Evolutionary conservation across 2,329 filamentous ascomycete species (phyloP).

Genomic region (Ceratocystis harringtonii): DNA sequence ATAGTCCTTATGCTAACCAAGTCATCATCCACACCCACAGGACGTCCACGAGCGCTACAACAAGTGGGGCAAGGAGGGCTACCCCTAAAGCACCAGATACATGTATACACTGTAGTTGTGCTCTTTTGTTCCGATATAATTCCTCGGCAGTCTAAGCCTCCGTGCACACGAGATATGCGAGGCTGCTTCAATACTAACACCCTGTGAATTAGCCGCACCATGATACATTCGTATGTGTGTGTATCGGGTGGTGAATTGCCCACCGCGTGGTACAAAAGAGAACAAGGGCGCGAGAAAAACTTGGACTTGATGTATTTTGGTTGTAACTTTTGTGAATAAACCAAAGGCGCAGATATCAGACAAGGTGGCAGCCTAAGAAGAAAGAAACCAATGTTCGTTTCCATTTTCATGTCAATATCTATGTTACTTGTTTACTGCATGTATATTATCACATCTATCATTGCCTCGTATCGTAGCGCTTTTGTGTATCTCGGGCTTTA

Average conservation of each 20-base stretch:
- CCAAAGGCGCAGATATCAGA: too few species aligned
- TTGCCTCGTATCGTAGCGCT: background rate
- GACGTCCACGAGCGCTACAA: conserved; percentile 93
- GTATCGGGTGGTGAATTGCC: too few species aligned
- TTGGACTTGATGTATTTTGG: too few species aligned
- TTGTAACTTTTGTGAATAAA: background rate
- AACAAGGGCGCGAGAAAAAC: too few species aligned
- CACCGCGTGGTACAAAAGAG: too few species aligned
- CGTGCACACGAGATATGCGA: background rate
- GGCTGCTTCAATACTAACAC: conserved; percentile 3
- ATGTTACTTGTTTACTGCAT: background rate
- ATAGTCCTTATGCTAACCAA: background rate
- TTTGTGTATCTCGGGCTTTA: conserved; percentile 6
- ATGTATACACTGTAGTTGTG: background rate
- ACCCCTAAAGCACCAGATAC: conserved; percentile 33
- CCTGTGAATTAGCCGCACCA: background rate
- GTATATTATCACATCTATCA: background rate
- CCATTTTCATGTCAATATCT: background rate
- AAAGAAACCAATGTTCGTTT: too few species aligned
- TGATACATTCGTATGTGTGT: too few species aligned
- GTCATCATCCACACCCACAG: conserved; percentile 31
- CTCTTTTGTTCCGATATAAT: background rate
- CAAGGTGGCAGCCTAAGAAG: too few species aligned
- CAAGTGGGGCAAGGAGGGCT: conserved; percentile 99
- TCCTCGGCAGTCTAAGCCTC: background rate